These are phyloP conservation scores for Piper betle DNA, from an alignment of 164 flowering plant genomes.

Conservation along the genomic window DNA sequence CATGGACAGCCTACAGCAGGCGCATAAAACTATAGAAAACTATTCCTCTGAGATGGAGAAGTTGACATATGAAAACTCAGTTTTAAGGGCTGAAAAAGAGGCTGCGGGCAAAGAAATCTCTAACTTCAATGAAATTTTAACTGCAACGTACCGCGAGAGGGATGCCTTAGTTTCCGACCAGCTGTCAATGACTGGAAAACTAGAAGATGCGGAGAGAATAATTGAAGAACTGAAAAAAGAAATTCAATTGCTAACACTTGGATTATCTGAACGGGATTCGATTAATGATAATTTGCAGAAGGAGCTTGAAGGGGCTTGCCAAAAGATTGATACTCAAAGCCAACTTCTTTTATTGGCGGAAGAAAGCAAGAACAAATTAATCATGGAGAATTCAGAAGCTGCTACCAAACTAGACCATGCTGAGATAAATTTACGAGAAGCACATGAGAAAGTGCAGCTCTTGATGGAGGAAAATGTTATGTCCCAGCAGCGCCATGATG, in stretches of 20 bases:
- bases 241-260: slow-evolving; percentile 22
- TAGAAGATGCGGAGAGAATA: slow-evolving; percentile 9
- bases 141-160: slow-evolving; percentile 25
- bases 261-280: slow-evolving; percentile 3
- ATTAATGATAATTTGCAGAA: not conserved
- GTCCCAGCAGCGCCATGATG: slow-evolving; percentile 2
- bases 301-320: slow-evolving; percentile 23
- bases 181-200: slow-evolving; percentile 12
- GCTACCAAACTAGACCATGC: slow-evolving; percentile 29
- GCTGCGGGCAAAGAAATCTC: slow-evolving; percentile 22
- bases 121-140: slow-evolving; percentile 29
- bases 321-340: slow-evolving; percentile 22
- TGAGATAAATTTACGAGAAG: slow-evolving; percentile 20
- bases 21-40: slow-evolving; percentile 18
- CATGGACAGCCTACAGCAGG: slow-evolving; percentile 26
- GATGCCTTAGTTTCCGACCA: slow-evolving; percentile 20
- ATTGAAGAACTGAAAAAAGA: slow-evolving; percentile 12
- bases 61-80: slow-evolving; percentile 19
- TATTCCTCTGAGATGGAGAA: slow-evolving; percentile 27
- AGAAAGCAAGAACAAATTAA: slow-evolving; percentile 34
- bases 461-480: slow-evolving; percentile 18
- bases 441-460: slow-evolving; percentile 17
- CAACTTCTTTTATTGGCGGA: slow-evolving; percentile 14
- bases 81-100: slow-evolving; percentile 21
- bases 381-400: slow-evolving; percentile 19